Evolutionary conservation across 2,329 filamentous ascomycete genomes (phyloP), one percentile per base, ranked within the genome.

Genomic region (Seiridium cupressi): DNA sequence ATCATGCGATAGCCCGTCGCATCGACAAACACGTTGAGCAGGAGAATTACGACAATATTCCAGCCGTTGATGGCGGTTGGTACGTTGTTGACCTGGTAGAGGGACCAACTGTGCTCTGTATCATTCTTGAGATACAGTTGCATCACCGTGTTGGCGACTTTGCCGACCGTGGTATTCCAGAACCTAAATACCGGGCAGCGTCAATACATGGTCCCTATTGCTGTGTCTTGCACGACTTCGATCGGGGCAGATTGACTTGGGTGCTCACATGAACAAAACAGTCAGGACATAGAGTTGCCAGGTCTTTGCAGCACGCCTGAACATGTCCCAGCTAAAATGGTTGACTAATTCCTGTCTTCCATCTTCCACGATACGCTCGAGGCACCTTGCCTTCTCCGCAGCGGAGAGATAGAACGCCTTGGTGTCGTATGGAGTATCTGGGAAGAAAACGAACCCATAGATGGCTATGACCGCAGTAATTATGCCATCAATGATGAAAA

Each of bases 381-480:
- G 61, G 63, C 80, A 82, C 60, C 77, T 73, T 2, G 76, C 73
- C 57, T 74, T 71, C 48, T 78, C 72, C 0, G 68, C 61, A 10
- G 71, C 64, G 0, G 63, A 72, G 5, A 74, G 65, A 55, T 76
- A 79, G 48, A 74, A 75, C 0, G 78, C 78, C 8, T 66, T 68
- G 1, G 69, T 73, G 10, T 63, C 71, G 13, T 76, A 75, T 0
- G 82, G 81, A 0, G 81, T 74, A 34, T 83, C 81, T 0, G 81
- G 81, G 61, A 84, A 83, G 65, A 73, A 72, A 51, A 82, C 44
- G 60, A 79, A 79, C 4, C 83, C 82, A 47, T 81, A 82, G 4
- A 83, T 54, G 1, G 82, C 82, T 2, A 86, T 75, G 0, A 82
- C 82, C 0, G 84, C 63, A 0, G 81, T 84, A 61, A 84, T 83